Base-by-base conservation (phyloP, 176 grass and related monocot genomes). In the Avena insularis region DNA sequence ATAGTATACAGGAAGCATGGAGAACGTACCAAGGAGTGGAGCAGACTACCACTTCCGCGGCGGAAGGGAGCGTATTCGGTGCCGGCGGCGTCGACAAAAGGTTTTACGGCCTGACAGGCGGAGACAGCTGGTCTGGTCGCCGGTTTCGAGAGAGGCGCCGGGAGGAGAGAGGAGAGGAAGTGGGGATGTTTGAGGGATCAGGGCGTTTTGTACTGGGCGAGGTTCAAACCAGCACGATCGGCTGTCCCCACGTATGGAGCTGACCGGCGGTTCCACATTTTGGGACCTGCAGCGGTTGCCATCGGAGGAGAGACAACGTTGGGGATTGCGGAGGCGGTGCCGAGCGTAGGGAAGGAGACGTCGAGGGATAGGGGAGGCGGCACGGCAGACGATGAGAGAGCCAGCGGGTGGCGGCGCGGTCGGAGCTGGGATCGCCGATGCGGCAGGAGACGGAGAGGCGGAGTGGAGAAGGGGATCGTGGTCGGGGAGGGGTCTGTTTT, bases 101-200 rank as follows among this genome's bases (percentile, higher is more conserved):
- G 21, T 64, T 64, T 23, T 64, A 23, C 3, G 10, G 61, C 14
- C 11, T 65, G 62, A 31, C 19, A 65, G 62, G 62, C 23, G 62
- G 9, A 12, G 25, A 12, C 57, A 3, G 20, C 57, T n/a, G 20
- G 19, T 21, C 57, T 2, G n/a, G 20, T 60, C 57, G 57, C 57
- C 2, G 2, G 57, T 21, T 21, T 60, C 19, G 57, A 60, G 2
- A 21, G 19, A 59, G 17, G 56, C 56, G 6, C 20, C 17, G 35
- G 56, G 61, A 64, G 61, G 61, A 10, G 23, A 64, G 61, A 65
- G 23, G 62, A 65, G 62, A 65, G 62, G 62, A 65, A 65, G 62
- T 65, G 62, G 29, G 62, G 12, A 65, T 65, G 11, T 65, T 65
- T 65, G 62, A 65, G 62, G 62, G 35, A 2, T 36, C 35, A 36